Base-by-base conservation (phyloP, 2,329 filamentous ascomycete species). In the Monosporascus cannonballus region DNA sequence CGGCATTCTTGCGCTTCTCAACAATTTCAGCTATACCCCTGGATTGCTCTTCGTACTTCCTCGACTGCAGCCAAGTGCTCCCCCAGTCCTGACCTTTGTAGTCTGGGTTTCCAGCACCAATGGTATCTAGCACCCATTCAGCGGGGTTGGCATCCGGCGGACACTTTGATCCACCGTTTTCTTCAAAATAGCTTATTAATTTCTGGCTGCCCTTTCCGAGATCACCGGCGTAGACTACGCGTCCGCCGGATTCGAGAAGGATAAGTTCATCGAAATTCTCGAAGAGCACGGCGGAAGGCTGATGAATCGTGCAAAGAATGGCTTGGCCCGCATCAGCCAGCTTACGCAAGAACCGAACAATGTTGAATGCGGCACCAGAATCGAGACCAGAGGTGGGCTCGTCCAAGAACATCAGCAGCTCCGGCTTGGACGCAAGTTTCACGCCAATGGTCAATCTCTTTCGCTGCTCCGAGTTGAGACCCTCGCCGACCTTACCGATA, bases 391-490 rank as follows among this genome's bases (percentile, higher is more conserved):
- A 83, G 0, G 77, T 79, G 0, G 77, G 77, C 59, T 86, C 84
- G 51, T 87, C 83, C n/a, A 86, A 69, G 63, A 86, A 86, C 61
- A 86, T 76, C 5, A 86, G 70, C 4, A 86, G 71, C 36, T 81
- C 78, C 0, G 80, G 80, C 63, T 82, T 83, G 0, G 75, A 73
- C 0, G 78, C 80, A 3, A 83, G 66, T 55, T 83, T 79, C 4
- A 81, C 77, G 9, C 75, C 79, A 41, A 82, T 81, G 0, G 80
- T 82, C 3, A 83, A 64, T 3, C 78, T 68, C 62, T 82, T 83
- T 9, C 78, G 69, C 59, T 83, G 80, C 59, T 85, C 82, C 24
- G 78, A 75, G 53, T 84, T 83, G 4, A 86, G 70, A 1, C 85
- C 85, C 39, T 77, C 73, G 4, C 83, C 82, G 0, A 77, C 69